These are phyloP conservation scores for Anthostomella pinea DNA, from an alignment of 2,329 filamentous ascomycete species.

Conservation along the genomic window DNA sequence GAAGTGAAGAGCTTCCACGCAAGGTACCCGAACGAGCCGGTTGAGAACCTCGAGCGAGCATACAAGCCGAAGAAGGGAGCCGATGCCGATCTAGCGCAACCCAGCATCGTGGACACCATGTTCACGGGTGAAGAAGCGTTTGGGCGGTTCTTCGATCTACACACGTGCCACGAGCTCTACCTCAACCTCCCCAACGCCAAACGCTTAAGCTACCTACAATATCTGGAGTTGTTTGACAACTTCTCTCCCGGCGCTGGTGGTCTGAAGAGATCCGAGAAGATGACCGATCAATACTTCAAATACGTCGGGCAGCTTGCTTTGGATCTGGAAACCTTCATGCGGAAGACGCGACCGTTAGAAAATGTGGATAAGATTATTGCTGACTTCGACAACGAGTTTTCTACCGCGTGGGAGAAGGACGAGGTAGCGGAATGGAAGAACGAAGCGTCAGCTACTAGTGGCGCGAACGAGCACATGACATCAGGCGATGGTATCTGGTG, in stretches of 20 bases:
- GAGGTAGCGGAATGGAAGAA: conserved; percentile 75
- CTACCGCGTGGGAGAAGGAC: conserved; percentile 75
- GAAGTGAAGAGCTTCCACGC: conserved; percentile 85
- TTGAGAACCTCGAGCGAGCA: conserved; percentile 90
- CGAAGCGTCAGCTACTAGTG: conserved; percentile 44
- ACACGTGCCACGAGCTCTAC: conserved; percentile 78
- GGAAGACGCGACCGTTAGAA: conserved; percentile 79
- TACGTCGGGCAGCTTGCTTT: conserved; percentile 78
- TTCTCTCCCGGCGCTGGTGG: conserved; percentile 73
- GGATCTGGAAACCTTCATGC: conserved; percentile 87
- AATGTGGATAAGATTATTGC: conserved; percentile 76
- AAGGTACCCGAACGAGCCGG: conserved; percentile 88
- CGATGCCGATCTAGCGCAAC: conserved; percentile 61
- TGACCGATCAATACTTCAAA: conserved; percentile 88
- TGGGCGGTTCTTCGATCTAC: conserved; percentile 89
- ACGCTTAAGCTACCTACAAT: conserved; percentile 85
- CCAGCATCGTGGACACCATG: conserved; percentile 77
- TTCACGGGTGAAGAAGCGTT: conserved; percentile 96
- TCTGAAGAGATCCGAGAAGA: conserved; percentile 77
- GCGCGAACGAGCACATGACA: conserved; percentile 33
- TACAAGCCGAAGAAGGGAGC: conserved; percentile 70
- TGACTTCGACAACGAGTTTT: conserved; percentile 80
- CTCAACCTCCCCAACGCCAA: conserved; percentile 87
- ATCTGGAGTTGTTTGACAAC: conserved; percentile 84
- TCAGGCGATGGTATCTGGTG: conserved; percentile 76